Evolutionary conservation across 805 yeast genomes (phyloP), one percentile per base, ranked within the genome.

Genomic region (Kazachstania bromeliacearum): DNA sequence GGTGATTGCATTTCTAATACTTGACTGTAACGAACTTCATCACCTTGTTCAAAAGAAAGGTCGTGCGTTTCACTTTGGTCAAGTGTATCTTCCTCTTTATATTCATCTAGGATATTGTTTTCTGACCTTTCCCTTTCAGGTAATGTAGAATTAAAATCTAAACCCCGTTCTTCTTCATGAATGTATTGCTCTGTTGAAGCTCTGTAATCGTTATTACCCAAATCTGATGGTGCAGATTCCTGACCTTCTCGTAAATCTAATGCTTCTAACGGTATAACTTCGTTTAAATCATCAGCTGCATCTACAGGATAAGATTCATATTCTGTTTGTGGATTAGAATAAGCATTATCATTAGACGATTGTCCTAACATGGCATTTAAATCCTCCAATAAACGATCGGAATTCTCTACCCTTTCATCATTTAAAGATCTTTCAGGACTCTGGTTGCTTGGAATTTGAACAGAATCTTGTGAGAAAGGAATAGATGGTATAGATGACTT

Each of bases 41-140:
- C 62, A 5, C 55, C 62, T 32, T 41, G 47, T 28, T 62, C 67
- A 35, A 57, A 55, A 0, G 66, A 59, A 2, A 65, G 46, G 13
- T 59, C 62, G 19, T 50, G 16, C 17, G 12, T 17, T 21, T 27
- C 38, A 8, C 38, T 48, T 16, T 33, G 18, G 16, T 15, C n/a
- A 15, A 28, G 10, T n/a, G 13, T n/a, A 13, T 13, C 31, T n/a
- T 15, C 15, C 16, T n/a, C 17, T 28, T 5, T 10, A 19, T 33
- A 37, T 34, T 28, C 20, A 25, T 26, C 24, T n/a, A n/a, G n/a
- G n/a, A n/a, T n/a, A n/a, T n/a, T n/a, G n/a, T n/a, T n/a, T n/a
- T n/a, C n/a, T n/a, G n/a, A n/a, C n/a, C n/a, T n/a, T n/a, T n/a
- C n/a, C n/a, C n/a, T n/a, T 23, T 23, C 26, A 4, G 26, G 26